A percentile compares a stretch with the other conserved stretches of the same genome.
Evolutionary conservation across 306 rosid genomes (phyloP).

Genomic region (Malus asiatica): DNA sequence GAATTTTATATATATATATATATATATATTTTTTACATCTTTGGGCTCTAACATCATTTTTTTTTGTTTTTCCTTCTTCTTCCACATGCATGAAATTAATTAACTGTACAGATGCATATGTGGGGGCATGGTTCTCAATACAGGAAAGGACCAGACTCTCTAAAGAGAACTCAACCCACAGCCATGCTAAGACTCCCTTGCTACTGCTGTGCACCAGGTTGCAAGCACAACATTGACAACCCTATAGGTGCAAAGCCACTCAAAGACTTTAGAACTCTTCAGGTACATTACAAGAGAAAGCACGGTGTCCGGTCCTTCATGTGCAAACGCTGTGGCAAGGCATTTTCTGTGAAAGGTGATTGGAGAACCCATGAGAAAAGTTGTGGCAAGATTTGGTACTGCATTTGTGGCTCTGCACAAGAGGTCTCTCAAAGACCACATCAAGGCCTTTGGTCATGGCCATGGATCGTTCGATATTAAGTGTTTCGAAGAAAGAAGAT

Average conservation of each 20-base stretch:
- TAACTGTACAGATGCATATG: not conserved
- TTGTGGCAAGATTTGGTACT: slow-evolving; percentile 89
- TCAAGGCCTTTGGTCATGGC: not conserved
- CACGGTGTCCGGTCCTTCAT: slow-evolving; percentile 82
- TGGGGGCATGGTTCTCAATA: not conserved
- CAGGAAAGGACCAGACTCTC: not conserved
- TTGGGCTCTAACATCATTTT: not conserved
- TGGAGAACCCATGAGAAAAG: slow-evolving; percentile 97
- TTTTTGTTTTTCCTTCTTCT: too few species aligned
- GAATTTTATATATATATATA: too few species aligned
- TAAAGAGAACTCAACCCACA: not conserved
- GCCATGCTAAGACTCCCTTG: not conserved
- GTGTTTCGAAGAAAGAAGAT: not conserved
- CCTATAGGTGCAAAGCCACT: slow-evolving; percentile 23
- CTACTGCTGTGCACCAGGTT: not conserved
- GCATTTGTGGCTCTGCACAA: slow-evolving; percentile 85
- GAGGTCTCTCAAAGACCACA: slow-evolving; percentile 3
- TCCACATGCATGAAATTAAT: not conserved
- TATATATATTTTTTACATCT: not conserved
- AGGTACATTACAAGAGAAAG: slow-evolving; percentile 85
- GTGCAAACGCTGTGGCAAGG: slow-evolving; percentile 66
- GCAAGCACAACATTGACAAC: not conserved
- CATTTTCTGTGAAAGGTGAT: slow-evolving; percentile 78
- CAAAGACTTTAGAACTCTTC: slow-evolving; percentile 84
- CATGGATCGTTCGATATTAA: not conserved